Base-by-base conservation (phyloP, 495 filamentous ascomycete genomes). In the Extremus antarcticus region DNA sequence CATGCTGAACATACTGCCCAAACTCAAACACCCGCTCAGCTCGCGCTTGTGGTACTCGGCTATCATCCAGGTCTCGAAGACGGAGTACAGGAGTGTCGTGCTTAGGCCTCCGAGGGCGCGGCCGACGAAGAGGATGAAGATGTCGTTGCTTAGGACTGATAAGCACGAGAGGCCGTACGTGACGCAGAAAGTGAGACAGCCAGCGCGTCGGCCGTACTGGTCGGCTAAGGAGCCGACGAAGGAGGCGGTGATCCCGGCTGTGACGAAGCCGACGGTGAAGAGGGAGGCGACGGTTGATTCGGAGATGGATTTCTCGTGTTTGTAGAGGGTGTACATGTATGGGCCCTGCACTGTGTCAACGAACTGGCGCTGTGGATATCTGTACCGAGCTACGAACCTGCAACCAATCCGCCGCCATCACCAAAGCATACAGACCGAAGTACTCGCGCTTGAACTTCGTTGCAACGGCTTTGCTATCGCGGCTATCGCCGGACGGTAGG, bases 21-120 rank as follows among this genome's bases (percentile, higher is more conserved):
- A 32, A 13, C 24, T 55, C 0, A 25, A 68, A 47, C 13, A 71
- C 68, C 22, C 62, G 66, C 29, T 64, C 69, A 13, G 60, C 15
- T 40, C 43, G 2, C 25, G 53, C 17, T 43, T 29, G 54, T 69
- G 64, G 47, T 72, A 74, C 60, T 78, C 77, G 38, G 75, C 72
- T 24, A 81, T 76, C 73, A 82, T 76, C 77, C 76, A 80, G 52
- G 73, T 75, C 66, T 82, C 76, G 62, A 80, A 79, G 4, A 73
- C 74, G 48, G 66, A 74, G 59, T 78, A 79, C 51, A 80, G 63
- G 24, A 82, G 66, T 43, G 75, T 77, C 22, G 77, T 76, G 56
- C 70, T 70, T 17, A 81, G 38, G 1, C 79, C 78, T n/a, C 79
- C 77, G 16, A 79, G 66, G 9, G 76, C 64, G 17, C 77, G 62